These are phyloP conservation scores for Xylariaceae sp. DNA, from an alignment of 2,329 filamentous ascomycete genomes.

Conservation along the genomic window DNA sequence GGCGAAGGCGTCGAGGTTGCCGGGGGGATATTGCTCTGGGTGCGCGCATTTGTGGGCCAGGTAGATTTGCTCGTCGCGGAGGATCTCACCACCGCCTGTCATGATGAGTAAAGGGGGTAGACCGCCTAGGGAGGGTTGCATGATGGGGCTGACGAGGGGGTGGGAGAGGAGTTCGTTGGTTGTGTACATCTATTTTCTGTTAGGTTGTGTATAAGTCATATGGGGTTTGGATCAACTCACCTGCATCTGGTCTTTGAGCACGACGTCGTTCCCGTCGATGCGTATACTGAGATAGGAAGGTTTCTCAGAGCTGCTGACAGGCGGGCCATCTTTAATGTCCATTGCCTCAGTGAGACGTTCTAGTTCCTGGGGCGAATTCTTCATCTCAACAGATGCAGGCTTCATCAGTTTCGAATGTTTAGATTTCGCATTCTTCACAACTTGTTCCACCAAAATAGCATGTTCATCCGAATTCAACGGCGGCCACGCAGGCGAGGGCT, in stretches of 20 bases:
- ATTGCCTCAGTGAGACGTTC: conserved; percentile 14
- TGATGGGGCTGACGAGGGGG: conserved; percentile 80
- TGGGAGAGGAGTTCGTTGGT: conserved; percentile 82
- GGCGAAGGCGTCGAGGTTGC: conserved; percentile 59
- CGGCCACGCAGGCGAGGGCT: conserved; percentile 86
- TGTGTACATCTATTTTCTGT: conserved; percentile 53
- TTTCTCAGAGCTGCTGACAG: conserved; percentile 24
- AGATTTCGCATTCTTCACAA: conserved; percentile 38
- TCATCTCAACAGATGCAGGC: conserved; percentile 34
- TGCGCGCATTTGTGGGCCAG: conserved; percentile 91
- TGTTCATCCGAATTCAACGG: conserved; percentile 78
- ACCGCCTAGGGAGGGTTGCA: conserved; percentile 85
- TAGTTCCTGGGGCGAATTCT: conserved; percentile 20
- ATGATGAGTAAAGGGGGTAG: conserved; percentile 83
- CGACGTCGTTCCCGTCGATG: conserved; percentile 64
- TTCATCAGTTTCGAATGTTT: conserved; percentile 33
- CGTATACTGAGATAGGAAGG: conserved; percentile 53
- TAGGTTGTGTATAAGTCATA: conserved; percentile 13
- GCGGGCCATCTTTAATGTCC: conserved; percentile 10
- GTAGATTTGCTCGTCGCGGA: conserved; percentile 93
- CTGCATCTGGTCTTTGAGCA: conserved; percentile 89
- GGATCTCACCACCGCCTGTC: conserved; percentile 79
- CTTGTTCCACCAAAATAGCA: conserved; percentile 46
- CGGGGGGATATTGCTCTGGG: conserved; percentile 68
- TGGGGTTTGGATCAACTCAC: conserved; percentile 37